These are phyloP conservation scores for Chrysanthemum lavandulifolium DNA, from an alignment of 129 eudicot genomes.

Conservation along the genomic window DNA sequence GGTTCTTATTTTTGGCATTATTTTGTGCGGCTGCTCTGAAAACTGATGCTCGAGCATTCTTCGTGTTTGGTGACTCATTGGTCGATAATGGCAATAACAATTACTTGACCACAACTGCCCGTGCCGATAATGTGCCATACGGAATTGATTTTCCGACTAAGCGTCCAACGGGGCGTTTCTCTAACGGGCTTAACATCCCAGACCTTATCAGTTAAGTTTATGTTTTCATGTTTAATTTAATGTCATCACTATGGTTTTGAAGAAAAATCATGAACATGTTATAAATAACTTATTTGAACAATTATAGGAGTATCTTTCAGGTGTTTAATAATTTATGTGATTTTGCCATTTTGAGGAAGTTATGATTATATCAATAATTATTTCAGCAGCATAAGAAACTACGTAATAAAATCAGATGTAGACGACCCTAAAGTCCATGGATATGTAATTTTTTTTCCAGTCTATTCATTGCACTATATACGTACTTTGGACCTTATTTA, in stretches of 20 bases:
- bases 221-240: not conserved
- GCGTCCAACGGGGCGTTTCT: conserved; percentile 45
- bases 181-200: conserved; percentile 42
- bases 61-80: conserved; percentile 47
- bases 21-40: conserved; percentile 15
- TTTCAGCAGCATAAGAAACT: not conserved
- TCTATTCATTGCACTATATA: not conserved
- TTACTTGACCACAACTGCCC: conserved; percentile 39
- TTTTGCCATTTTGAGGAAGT: not conserved
- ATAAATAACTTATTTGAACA: not conserved
- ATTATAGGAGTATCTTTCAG: not conserved
- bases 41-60: conserved; percentile 40
- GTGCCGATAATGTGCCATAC: conserved; percentile 39
- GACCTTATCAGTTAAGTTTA: conserved; percentile 39
- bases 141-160: conserved; percentile 40
- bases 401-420: not conserved
- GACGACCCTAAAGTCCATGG: too few relatives aligned
- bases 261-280: too few relatives aligned
- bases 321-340: not conserved
- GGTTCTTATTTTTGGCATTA: conserved; percentile 12
- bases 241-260: too few relatives aligned
- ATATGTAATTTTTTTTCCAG: not conserved
- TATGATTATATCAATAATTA: not conserved
- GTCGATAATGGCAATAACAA: conserved; percentile 49
- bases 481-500: not conserved